Conservation (phyloP, 164 flowering plant genomes). For the Vitis vinifera region DNA sequence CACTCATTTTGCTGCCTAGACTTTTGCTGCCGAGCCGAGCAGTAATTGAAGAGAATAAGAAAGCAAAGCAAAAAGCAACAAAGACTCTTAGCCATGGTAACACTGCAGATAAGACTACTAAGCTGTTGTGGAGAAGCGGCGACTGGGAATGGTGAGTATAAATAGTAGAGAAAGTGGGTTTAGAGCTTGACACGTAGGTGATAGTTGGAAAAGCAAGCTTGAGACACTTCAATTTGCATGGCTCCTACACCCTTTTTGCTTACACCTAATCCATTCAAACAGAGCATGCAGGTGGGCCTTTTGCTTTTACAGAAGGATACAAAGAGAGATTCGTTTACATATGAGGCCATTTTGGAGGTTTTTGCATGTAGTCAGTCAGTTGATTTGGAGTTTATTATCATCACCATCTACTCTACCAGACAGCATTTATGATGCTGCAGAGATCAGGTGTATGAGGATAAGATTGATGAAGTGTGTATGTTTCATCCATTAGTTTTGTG, state of each 20-base stretch:
- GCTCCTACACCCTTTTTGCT: not conserved
- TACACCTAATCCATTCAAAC: constrained; percentile 20
- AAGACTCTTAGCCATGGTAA: constrained; percentile 29
- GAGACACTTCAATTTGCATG: constrained; percentile 39
- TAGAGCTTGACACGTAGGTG: constrained; percentile 19
- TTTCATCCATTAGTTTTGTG: too few species aligned
- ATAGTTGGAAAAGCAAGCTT: constrained; percentile 3
- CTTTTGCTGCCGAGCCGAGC: constrained; percentile 7
- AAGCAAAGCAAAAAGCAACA: constrained; percentile 21
- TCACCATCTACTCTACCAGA: too few species aligned
- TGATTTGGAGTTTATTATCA: too few species aligned
- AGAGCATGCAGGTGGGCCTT: constrained; percentile 6
- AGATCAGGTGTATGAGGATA: too few species aligned
- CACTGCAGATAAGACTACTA: not conserved
- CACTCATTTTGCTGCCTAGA: constrained; percentile 16
- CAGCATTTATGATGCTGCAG: too few species aligned
- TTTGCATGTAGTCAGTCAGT: not conserved
- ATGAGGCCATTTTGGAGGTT: not conserved
- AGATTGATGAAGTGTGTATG: too few species aligned
- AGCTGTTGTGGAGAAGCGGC: constrained; percentile 13
- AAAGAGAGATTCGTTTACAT: not conserved
- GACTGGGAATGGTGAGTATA: constrained; percentile 16
- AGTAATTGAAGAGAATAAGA: constrained; percentile 30
- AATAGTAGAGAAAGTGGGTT: constrained; percentile 18
- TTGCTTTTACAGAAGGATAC: not conserved